Evolutionary conservation across 768 basidiomycete species (phyloP), one percentile per base, ranked within the genome.

Genomic region (Mycena metata): DNA sequence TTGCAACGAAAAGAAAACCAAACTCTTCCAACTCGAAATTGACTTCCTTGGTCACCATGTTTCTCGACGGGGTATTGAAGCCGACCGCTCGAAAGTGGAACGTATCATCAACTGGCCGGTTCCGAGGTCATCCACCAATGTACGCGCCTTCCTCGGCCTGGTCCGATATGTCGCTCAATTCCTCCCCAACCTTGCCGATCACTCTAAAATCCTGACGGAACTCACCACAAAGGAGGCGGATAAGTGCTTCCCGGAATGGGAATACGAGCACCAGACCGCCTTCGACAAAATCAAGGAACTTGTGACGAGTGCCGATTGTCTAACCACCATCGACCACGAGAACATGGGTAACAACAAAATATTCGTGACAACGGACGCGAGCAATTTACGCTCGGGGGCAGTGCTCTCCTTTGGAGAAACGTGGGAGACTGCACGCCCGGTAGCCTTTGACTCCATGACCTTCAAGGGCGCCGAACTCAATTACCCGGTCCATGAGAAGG

Each of bases 81-180:
- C 76, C 0, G 64, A 74, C 71, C 43, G 49, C 3, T 54, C 24
- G 4, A 83, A 82, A 63, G 55, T 73, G 9, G 76, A 80, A 3
- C 45, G 71, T 0, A 72, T 82, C 7, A 26, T 69, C 0, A 63
- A 76, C 33, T 83, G 82, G 83, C 79, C 79, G 0, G 58, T 21
- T 0, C 82, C 80, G 0, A 69, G 30, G 2, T 72, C 67, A 0
- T 72, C 77, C 0, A 76, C 69, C 1, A 75, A 81, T 46, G 77
- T 82, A 0, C 74, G 75, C 0, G 71, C 75, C 0, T 83, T 82
- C 56, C 63, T 84, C 0, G 80, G 81, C 0, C 65, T 83, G 0
- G 75, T 76, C 0, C 67, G 74, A 0, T 84, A 81, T 56, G 43
- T 83, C 0, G 66, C 77, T 0, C 49, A 71, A 9, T 80, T 79